Evolutionary conservation across 805 yeast species (phyloP).

Genomic region (Middelhovenomyces tepae): DNA sequence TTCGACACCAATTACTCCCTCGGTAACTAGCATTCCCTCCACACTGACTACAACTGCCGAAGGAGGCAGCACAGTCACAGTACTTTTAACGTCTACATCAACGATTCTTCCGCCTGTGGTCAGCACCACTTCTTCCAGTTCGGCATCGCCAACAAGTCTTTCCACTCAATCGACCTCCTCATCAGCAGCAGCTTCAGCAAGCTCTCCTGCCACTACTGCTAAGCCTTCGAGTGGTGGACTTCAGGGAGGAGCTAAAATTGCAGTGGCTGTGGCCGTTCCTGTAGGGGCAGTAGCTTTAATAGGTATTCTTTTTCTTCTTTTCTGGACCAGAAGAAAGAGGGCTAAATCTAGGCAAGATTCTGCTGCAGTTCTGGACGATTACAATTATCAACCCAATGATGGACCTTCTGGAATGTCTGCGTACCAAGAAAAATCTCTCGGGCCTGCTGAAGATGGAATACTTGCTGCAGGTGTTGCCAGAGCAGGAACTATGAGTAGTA

Average conservation of each 20-base stretch:
- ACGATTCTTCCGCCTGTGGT: no score
- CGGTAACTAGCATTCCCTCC: no score
- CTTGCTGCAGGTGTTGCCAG: conserved; percentile 1
- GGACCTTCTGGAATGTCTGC: no score
- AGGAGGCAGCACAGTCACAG: no score
- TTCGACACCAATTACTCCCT: no score
- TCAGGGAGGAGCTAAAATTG: conserved; percentile 1
- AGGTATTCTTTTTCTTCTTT: neutral
- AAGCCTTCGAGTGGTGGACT: conserved; percentile 2
- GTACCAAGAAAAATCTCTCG: no score
- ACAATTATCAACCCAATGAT: conserved; percentile 2
- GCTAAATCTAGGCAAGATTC: conserved; percentile 1
- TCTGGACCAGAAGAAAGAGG: conserved; percentile 1
- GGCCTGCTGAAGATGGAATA: no score
- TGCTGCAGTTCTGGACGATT: conserved; percentile 4
- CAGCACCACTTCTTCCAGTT: neutral
- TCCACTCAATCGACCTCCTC: neutral
- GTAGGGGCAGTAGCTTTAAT: conserved; percentile 1
- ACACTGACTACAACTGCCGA: no score
- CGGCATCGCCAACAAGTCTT: neutral
- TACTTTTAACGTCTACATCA: no score
- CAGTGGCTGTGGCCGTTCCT: conserved; percentile 4
- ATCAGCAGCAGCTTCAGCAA: neutral
- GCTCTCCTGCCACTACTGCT: neutral
- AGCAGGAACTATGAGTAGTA: neutral